phyloP scores from a whole-genome alignment of 257 asterid species.

The Nicotiana obtusifolia region DNA sequence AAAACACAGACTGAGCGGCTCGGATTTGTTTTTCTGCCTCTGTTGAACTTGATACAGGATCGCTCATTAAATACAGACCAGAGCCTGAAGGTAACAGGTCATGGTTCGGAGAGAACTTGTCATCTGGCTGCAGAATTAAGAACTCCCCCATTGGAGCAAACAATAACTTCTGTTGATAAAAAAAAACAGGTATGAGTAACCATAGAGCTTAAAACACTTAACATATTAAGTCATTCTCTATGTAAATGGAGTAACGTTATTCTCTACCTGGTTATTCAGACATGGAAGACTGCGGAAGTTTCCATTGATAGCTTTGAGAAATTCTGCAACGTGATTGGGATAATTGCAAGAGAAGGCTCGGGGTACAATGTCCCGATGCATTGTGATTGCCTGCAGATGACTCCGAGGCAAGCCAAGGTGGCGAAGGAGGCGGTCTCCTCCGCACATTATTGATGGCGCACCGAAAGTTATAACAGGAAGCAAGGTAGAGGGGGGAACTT shows the following conservation, averaged over 20 bases:
- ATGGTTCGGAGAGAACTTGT: slow-evolving; percentile 77
- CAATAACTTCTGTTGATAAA: slow-evolving; percentile 55
- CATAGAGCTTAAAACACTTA: background rate
- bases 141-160: slow-evolving; percentile 83
- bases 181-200: background rate
- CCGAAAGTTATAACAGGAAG: slow-evolving; percentile 93
- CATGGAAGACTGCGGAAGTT: slow-evolving; percentile 82
- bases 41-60: slow-evolving; percentile 29
- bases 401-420: slow-evolving; percentile 63
- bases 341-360: slow-evolving; percentile 93
- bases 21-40: slow-evolving; percentile 56
- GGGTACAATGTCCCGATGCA: slow-evolving; percentile 97
- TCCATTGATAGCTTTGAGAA: slow-evolving; percentile 80
- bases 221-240: background rate
- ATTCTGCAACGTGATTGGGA: slow-evolving; percentile 81
- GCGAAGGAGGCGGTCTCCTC: slow-evolving; percentile 71
- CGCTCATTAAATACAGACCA: slow-evolving; percentile 63
- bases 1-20: slow-evolving; percentile 54
- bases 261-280: slow-evolving; percentile 64
- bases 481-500: slow-evolving; percentile 55
- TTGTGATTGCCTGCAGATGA: slow-evolving; percentile 63
- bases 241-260: background rate
- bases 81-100: slow-evolving; percentile 87
- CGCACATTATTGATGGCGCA: slow-evolving; percentile 86
- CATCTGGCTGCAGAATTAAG: slow-evolving; percentile 86